A percentile compares a stretch with the other conserved stretches of the same genome.
Evolutionary conservation across 371 early-diverging fungal species (phyloP).

Genomic region (Mortierella sp.): DNA sequence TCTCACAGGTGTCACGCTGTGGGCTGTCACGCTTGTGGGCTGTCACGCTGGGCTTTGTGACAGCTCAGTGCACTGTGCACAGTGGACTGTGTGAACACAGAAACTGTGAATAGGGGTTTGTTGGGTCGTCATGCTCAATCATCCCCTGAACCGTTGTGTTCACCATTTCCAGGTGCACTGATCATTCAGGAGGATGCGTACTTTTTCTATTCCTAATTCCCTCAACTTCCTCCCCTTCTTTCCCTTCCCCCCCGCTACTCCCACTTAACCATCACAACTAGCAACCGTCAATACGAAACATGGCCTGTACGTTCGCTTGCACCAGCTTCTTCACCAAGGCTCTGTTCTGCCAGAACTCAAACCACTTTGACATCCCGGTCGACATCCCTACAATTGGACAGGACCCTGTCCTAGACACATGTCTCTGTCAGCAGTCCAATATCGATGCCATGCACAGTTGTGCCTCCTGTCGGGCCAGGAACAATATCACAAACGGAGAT

Average conservation of each 20-base stretch:
- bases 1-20: no score
- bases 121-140: no score
- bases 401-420: conserved; percentile 42
- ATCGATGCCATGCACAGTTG: conserved; percentile 36
- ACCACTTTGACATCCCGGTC: conserved; percentile 40
- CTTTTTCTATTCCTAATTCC: no score
- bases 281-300: conserved; percentile 1
- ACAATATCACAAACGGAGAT: conserved; percentile 31
- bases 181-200: no score
- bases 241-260: no score
- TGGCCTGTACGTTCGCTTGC: conserved; percentile 33
- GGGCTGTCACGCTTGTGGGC: no score
- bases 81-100: no score
- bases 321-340: conserved; percentile 29
- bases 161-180: neutral
- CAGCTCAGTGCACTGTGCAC: no score
- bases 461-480: conserved; percentile 29
- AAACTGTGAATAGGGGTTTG: no score
- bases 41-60: no score
- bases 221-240: no score
- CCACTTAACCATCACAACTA: neutral
- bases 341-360: conserved; percentile 32
- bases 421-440: conserved; percentile 42
- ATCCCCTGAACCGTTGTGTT: neutral
- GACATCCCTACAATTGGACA: conserved; percentile 35